phyloP scores from a whole-genome alignment of 495 filamentous ascomycete species.

The Daldinia vernicosa region DNA sequence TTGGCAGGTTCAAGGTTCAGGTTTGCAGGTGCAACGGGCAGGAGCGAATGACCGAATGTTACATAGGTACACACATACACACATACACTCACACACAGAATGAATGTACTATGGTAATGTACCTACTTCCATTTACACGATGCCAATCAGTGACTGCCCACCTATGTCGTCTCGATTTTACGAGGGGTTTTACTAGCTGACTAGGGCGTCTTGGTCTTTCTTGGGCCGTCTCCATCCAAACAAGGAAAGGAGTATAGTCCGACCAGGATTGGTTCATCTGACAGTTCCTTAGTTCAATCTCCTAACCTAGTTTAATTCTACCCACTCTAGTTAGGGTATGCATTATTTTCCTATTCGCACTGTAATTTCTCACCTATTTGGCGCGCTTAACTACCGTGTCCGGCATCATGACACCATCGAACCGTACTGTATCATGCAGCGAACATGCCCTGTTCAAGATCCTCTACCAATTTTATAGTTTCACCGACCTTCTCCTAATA shows the following conservation, averaged over 20 bases:
- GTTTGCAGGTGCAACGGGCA: background rate
- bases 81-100: no score
- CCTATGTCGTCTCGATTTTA: constrained; percentile 5
- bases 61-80: background rate
- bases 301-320: background rate
- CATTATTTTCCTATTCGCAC: background rate
- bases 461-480: constrained; percentile 13
- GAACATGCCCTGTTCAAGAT: background rate
- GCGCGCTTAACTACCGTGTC: background rate
- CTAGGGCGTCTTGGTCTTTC: constrained; percentile 6
- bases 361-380: background rate
- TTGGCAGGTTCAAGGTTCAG: constrained; percentile 12
- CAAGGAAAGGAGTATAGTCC: constrained; percentile 15
- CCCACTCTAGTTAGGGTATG: background rate
- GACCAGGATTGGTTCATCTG: constrained; percentile 11
- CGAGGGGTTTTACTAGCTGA: constrained; percentile 25
- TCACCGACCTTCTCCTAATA: constrained; percentile 29
- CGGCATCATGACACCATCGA: background rate
- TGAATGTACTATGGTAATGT: constrained; percentile 7
- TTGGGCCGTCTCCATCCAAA: constrained; percentile 10
- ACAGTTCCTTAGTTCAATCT: background rate
- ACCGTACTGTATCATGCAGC: background rate
- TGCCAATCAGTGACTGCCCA: constrained; percentile 26
- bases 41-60: background rate
- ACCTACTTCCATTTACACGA: constrained; percentile 21